Evolutionary conservation across 768 basidiomycete species (phyloP).

Genomic region (Trametes villosa): DNA sequence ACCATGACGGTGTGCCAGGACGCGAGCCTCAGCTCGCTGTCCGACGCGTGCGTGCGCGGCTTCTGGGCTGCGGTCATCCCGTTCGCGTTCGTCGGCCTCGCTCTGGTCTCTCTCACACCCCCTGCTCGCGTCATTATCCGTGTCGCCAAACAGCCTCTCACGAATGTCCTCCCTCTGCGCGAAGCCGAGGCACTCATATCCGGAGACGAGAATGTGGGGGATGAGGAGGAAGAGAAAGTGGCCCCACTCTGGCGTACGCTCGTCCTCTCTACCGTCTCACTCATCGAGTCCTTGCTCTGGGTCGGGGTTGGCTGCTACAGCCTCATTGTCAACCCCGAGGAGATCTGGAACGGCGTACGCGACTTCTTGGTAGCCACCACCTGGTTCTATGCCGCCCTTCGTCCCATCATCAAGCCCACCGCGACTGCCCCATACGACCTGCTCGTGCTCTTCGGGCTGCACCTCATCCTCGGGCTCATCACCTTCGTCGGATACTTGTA

Average conservation of each 20-base stretch:
- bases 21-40: conserved; percentile 23
- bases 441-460: conserved; percentile 57
- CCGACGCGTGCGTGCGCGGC: conserved; percentile 30
- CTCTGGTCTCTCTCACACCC: conserved; percentile 22
- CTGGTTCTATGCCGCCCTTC: conserved; percentile 70
- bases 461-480: conserved; percentile 50
- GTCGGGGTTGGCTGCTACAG: conserved; percentile 60
- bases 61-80: conserved; percentile 36
- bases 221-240: conserved; percentile 4
- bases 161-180: conserved; percentile 29
- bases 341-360: conserved; percentile 41
- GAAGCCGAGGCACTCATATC: conserved; percentile 35
- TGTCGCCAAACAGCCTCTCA: conserved; percentile 25
- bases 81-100: conserved; percentile 27
- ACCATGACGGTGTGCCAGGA: conserved; percentile 16
- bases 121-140: conserved; percentile 14
- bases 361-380: conserved; percentile 53
- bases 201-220: conserved; percentile 6
- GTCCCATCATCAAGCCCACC: conserved; percentile 55
- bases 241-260: conserved; percentile 65
- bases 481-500: conserved; percentile 60
- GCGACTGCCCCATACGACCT: conserved; percentile 68
- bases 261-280: conserved; percentile 58
- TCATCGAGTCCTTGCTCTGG: conserved; percentile 62
- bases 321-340: conserved; percentile 40